phyloP scores from a whole-genome alignment of 306 rosid genomes.

The Malus sieversii region DNA sequence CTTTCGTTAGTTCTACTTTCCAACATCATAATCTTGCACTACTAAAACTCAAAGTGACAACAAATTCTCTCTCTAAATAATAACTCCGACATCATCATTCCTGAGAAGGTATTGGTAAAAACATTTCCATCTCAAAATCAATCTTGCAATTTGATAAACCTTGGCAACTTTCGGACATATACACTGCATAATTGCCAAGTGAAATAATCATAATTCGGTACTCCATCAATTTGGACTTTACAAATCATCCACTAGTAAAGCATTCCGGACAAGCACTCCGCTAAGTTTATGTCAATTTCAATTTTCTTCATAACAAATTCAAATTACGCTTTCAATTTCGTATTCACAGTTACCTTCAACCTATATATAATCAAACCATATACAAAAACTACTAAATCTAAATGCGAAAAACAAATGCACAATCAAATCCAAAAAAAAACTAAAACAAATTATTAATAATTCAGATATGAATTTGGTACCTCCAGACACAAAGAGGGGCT shows the following conservation, averaged over 20 bases:
- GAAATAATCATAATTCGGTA: neutral
- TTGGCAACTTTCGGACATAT: neutral
- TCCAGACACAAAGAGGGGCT: conserved; percentile 94
- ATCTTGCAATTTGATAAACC: neutral
- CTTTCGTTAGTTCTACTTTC: neutral
- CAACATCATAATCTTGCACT: neutral
- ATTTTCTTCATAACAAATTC: neutral
- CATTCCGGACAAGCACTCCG: neutral
- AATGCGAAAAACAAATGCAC: neutral
- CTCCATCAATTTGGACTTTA: neutral
- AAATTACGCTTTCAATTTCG: neutral
- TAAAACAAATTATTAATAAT: neutral
- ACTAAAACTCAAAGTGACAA: neutral
- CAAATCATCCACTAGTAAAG: neutral
- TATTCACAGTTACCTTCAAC: neutral
- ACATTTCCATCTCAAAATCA: neutral
- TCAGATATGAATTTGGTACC: conserved; percentile 31
- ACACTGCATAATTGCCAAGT: neutral
- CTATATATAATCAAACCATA: neutral
- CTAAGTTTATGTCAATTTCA: neutral
- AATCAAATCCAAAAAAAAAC: neutral
- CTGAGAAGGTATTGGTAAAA: neutral
- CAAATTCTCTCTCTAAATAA: neutral
- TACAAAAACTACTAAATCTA: neutral
- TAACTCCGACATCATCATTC: neutral